Conservation (phyloP, 2,329 filamentous ascomycete genomes). For the Fusarium acutatum region DNA sequence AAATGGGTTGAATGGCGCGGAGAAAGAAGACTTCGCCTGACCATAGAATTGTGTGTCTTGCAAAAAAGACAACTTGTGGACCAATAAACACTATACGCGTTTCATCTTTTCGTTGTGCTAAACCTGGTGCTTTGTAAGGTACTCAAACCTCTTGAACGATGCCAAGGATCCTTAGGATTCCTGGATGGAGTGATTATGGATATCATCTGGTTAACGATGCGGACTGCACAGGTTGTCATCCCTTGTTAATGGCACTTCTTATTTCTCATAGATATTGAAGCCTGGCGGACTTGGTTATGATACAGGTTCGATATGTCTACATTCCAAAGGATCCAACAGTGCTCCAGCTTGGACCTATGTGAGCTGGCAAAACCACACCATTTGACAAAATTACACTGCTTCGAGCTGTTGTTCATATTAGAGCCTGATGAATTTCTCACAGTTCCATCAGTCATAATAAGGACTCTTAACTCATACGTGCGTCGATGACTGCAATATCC, state of each 20-base stretch:
- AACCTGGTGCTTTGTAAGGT: neutral
- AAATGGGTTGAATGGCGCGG: conserved; percentile 9
- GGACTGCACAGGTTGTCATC: too few species aligned
- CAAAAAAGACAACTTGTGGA: conserved; percentile 14
- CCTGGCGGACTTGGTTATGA: neutral
- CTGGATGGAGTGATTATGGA: neutral
- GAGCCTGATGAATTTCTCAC: neutral
- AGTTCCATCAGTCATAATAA: neutral
- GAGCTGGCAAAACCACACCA: neutral
- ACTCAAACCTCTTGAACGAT: neutral
- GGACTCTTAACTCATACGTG: neutral
- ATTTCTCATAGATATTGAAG: neutral
- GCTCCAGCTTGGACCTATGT: neutral
- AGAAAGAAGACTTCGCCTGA: conserved; percentile 10
- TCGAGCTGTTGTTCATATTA: neutral
- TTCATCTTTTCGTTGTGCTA: neutral
- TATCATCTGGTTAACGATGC: neutral
- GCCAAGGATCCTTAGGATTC: neutral
- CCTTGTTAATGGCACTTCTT: neutral
- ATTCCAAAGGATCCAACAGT: neutral
- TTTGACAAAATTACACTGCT: neutral
- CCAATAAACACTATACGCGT: conserved; percentile 23
- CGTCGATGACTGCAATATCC: neutral
- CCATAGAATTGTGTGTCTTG: conserved; percentile 14
- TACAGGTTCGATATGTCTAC: neutral